Percentiles rank a stretch among this genome's conserved stretches.
Conservation (phyloP, 2,329 filamentous ascomycete species). For the Domatiomyces globalis region DNA sequence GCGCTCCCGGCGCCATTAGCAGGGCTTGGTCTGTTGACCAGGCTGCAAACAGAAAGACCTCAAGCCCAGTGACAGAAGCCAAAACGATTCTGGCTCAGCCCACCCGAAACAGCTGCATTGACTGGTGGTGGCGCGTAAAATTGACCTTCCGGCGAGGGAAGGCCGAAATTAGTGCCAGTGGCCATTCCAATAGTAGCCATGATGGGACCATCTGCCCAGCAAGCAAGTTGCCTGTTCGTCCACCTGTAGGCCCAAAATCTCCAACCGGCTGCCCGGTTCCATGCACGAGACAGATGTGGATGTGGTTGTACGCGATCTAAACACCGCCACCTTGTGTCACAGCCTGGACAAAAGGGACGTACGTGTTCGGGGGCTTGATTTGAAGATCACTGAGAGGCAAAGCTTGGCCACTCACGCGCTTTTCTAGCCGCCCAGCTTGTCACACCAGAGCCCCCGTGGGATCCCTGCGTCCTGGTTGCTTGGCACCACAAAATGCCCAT, state of each 20-base stretch:
- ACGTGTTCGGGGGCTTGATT: too few relatives aligned
- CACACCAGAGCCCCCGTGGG: not conserved
- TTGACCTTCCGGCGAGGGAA: not conserved
- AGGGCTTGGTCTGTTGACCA: too few relatives aligned
- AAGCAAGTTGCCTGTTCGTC: not conserved
- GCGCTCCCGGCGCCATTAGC: too few relatives aligned
- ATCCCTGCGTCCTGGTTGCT: not conserved
- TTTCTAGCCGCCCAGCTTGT: not conserved
- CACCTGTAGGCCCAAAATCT: too few relatives aligned
- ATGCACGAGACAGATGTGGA: too few relatives aligned
- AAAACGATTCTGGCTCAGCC: not conserved
- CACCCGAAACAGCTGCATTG: not conserved
- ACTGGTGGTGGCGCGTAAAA: not conserved
- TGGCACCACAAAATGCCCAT: not conserved
- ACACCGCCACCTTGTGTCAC: too few relatives aligned
- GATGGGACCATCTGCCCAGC: not conserved
- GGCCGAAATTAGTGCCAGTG: not conserved
- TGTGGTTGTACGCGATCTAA: too few relatives aligned
- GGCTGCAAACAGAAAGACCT: too few relatives aligned
- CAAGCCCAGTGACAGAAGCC: too few relatives aligned
- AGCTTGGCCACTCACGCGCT: not conserved
- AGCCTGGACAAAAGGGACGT: too few relatives aligned
- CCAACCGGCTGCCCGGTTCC: too few relatives aligned
- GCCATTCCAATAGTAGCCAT: not conserved
- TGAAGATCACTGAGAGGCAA: too few relatives aligned